These are phyloP conservation scores for Saxophila tyrrhenica DNA, from an alignment of 495 filamentous ascomycete genomes.

Conservation along the genomic window DNA sequence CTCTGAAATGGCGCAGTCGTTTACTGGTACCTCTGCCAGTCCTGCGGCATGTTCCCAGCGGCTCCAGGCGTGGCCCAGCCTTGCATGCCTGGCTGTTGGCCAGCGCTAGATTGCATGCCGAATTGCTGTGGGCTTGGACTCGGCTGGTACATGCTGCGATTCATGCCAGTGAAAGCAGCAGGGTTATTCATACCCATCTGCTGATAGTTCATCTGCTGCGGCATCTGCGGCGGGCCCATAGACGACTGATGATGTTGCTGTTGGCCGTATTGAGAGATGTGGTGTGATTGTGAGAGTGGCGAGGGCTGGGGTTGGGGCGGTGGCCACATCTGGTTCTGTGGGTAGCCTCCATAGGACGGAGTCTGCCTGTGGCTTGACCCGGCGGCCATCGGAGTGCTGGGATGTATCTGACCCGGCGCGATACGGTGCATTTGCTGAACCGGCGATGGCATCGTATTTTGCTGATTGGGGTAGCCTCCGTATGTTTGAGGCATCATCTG, in stretches of 20 bases:
- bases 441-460: conserved; percentile 41
- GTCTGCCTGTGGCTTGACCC: conserved; percentile 24
- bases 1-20: not conserved
- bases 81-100: conserved; percentile 23
- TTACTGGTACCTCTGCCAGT: conserved; percentile 20
- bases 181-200: conserved; percentile 30
- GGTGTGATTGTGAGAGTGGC: conserved; percentile 35
- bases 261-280: conserved; percentile 34
- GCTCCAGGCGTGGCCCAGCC: conserved; percentile 16
- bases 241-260: conserved; percentile 40
- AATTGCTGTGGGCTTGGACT: conserved; percentile 20
- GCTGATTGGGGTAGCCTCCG: conserved; percentile 38
- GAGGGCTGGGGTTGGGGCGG: conserved; percentile 45
- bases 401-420: conserved; percentile 36
- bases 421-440: conserved; percentile 42
- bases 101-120: conserved; percentile 11
- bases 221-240: conserved; percentile 49
- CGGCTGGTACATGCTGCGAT: conserved; percentile 22
- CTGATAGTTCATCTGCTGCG: conserved; percentile 37
- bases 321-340: conserved; percentile 39
- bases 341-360: conserved; percentile 37
- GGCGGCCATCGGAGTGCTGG: conserved; percentile 29
- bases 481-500: conserved; percentile 45
- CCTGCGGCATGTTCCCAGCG: conserved; percentile 7
- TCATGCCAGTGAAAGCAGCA: conserved; percentile 26